Evolutionary conservation across 2,329 filamentous ascomycete species (phyloP).

Genomic region (Verticillium tricorpus): DNA sequence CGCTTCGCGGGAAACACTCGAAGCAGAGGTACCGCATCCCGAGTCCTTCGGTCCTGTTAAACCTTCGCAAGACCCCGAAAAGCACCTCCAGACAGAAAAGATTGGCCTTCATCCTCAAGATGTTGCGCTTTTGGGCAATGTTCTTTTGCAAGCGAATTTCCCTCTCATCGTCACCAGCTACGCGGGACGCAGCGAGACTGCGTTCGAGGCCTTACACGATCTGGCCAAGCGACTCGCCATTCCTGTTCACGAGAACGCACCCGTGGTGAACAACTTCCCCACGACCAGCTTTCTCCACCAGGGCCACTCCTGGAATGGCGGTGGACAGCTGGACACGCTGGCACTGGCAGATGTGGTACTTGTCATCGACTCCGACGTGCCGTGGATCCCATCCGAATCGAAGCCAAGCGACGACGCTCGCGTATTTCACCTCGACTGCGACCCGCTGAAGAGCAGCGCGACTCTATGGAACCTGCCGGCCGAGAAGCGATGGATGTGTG

Average conservation of each 20-base stretch:
- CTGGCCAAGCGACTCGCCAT: constrained; percentile 21
- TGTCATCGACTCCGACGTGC: constrained; percentile 62
- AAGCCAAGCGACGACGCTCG: constrained; percentile 50
- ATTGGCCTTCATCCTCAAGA: constrained; percentile 4
- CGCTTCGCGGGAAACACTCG: constrained; percentile 19
- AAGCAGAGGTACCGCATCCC: constrained; percentile 12
- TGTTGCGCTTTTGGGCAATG: constrained; percentile 5
- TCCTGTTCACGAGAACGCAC: constrained; percentile 42
- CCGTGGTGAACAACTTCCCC: constrained; percentile 37
- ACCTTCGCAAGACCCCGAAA: constrained; percentile 7
- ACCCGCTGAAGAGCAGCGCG: constrained; percentile 58
- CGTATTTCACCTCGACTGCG: constrained; percentile 61
- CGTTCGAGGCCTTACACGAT: constrained; percentile 9
- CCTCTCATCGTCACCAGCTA: constrained; percentile 14
- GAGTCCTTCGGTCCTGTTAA: not conserved
- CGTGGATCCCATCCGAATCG: constrained; percentile 63
- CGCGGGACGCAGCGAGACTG: constrained; percentile 6
- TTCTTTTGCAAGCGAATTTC: constrained; percentile 3
- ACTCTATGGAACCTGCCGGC: constrained; percentile 50
- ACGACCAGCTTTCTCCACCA: constrained; percentile 9
- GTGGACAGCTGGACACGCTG: constrained; percentile 30
- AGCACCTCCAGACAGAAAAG: constrained; percentile 6
- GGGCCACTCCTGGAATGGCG: constrained; percentile 15
- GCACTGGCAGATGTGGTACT: constrained; percentile 60
- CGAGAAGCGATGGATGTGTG: constrained; percentile 40